A percentile compares a stretch with the other conserved stretches of the same genome.
Conservation (phyloP, 2,329 filamentous ascomycete genomes). For the Ascomycota sp. region DNA sequence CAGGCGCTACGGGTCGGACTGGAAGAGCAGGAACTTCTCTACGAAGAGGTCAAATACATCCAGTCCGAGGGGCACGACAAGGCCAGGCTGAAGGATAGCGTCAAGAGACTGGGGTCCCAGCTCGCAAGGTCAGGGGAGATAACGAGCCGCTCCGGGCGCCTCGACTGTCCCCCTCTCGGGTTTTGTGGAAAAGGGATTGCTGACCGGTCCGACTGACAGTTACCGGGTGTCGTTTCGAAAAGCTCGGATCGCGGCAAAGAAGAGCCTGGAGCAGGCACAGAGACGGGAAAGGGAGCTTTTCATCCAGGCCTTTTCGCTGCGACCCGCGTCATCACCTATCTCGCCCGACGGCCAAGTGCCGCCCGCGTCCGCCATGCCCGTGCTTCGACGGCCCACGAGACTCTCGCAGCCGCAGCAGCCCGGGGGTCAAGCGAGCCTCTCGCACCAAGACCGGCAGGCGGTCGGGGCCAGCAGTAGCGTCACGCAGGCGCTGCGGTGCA, state of each 20-base stretch:
- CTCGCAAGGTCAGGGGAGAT: conserved; percentile 40
- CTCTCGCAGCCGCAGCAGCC: conserved; percentile 9
- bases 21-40: conserved; percentile 64
- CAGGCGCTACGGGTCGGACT: conserved; percentile 57
- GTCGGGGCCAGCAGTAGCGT: conserved; percentile 65
- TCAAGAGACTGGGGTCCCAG: conserved; percentile 47
- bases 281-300: conserved; percentile 58
- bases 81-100: conserved; percentile 43
- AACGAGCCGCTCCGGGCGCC: too few species aligned
- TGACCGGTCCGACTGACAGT: conserved; percentile 9
- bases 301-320: conserved; percentile 39
- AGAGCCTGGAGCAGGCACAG: conserved; percentile 52
- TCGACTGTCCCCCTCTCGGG: too few species aligned
- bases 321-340: conserved; percentile 6
- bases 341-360: conserved; percentile 6
- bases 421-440: conserved; percentile 12
- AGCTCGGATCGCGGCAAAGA: conserved; percentile 62
- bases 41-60: conserved; percentile 58
- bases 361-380: conserved; percentile 1
- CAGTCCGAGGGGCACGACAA: conserved; percentile 34
- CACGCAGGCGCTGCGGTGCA: conserved; percentile 62
- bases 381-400: conserved; percentile 5
- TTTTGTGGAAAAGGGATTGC: neutral
- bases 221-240: conserved; percentile 53
- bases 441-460: conserved; percentile 52